Percentiles rank a stretch among this genome's conserved stretches.
phyloP scores from a whole-genome alignment of 2,329 filamentous ascomycete species.

The Aspergillus luchuensis region DNA sequence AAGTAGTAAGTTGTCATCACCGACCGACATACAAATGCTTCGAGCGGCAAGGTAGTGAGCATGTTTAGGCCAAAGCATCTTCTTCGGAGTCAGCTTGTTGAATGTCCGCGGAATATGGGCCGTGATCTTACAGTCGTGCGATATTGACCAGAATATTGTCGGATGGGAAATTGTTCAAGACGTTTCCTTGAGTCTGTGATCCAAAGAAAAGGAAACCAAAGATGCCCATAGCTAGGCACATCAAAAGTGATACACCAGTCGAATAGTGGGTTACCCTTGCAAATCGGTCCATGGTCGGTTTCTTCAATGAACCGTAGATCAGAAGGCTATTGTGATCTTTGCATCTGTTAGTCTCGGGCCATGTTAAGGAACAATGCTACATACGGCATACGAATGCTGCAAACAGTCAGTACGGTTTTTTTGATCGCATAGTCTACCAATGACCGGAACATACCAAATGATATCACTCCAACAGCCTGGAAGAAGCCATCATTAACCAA shows the following conservation, averaged over 20 bases:
- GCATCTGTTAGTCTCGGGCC: constrained; percentile 22
- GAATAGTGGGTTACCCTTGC: constrained; percentile 90
- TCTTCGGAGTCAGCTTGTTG: constrained; percentile 23
- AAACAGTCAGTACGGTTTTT: constrained; percentile 34
- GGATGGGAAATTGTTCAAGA: constrained; percentile 94
- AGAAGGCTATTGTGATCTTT: constrained; percentile 90
- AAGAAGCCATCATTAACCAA: constrained; percentile 87
- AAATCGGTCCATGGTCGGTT: constrained; percentile 94
- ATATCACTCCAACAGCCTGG: constrained; percentile 96
- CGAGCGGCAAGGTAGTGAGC: constrained; percentile 93
- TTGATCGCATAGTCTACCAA: constrained; percentile 1
- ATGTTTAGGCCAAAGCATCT: constrained; percentile 96
- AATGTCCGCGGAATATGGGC: neutral
- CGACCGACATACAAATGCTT: constrained; percentile 96
- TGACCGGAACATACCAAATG: constrained; percentile 68
- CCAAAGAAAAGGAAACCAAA: constrained; percentile 92
- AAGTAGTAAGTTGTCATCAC: constrained; percentile 90
- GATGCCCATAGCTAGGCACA: constrained; percentile 85
- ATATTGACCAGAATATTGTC: constrained; percentile 94
- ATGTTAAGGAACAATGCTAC: constrained; percentile 22
- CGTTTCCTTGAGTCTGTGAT: constrained; percentile 87
- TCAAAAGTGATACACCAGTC: constrained; percentile 84
- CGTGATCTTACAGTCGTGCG: constrained; percentile 66
- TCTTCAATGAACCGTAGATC: constrained; percentile 93
- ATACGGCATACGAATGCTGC: constrained; percentile 67